Percentiles rank a stretch among this genome's conserved stretches.
phyloP scores from a whole-genome alignment of 2,329 filamentous ascomycete species.

The Rhinocladiella similis region DNA sequence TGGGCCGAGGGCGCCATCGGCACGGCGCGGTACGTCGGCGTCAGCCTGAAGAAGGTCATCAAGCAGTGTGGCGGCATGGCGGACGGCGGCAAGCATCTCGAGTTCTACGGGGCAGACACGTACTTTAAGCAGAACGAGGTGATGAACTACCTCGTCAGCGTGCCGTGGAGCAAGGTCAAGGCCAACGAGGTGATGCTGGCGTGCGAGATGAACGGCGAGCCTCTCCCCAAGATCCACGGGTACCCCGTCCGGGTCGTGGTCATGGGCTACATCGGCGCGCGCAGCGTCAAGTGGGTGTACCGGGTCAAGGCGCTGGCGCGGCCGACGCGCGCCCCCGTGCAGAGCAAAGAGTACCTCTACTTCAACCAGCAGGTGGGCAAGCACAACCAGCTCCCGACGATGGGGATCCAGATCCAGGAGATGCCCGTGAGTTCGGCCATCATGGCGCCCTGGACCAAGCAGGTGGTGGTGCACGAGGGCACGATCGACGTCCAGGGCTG shows the following conservation, averaged over 20 bases:
- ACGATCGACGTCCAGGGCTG: conserved; percentile 61
- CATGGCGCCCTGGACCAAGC: conserved; percentile 62
- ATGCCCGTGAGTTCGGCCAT: conserved; percentile 70
- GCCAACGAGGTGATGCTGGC: conserved; percentile 66
- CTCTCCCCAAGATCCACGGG: conserved; percentile 65
- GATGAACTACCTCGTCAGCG: conserved; percentile 67
- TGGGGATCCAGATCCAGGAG: conserved; percentile 68
- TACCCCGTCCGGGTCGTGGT: conserved; percentile 64
- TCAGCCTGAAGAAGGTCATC: conserved; percentile 68
- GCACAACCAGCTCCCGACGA: conserved; percentile 60
- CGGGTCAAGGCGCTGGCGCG: conserved; percentile 60
- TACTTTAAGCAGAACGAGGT: conserved; percentile 69
- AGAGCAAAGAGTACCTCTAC: conserved; percentile 67
- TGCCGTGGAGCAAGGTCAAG: conserved; percentile 68
- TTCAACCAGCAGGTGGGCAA: conserved; percentile 69
- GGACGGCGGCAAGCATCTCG: conserved; percentile 60
- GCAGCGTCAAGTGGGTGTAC: conserved; percentile 61
- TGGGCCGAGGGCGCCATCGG: conserved; percentile 70
- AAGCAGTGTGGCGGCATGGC: conserved; percentile 66
- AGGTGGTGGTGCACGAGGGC: conserved; percentile 61
- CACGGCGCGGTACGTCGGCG: conserved; percentile 63
- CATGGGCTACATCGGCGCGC: conserved; percentile 66
- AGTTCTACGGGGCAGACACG: conserved; percentile 69
- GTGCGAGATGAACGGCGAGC: conserved; percentile 71
- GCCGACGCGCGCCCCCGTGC: conserved; percentile 61